Evolutionary conservation across 768 basidiomycete species (phyloP), one percentile per base, ranked within the genome.

Genomic region (Tulasnella sp.): DNA sequence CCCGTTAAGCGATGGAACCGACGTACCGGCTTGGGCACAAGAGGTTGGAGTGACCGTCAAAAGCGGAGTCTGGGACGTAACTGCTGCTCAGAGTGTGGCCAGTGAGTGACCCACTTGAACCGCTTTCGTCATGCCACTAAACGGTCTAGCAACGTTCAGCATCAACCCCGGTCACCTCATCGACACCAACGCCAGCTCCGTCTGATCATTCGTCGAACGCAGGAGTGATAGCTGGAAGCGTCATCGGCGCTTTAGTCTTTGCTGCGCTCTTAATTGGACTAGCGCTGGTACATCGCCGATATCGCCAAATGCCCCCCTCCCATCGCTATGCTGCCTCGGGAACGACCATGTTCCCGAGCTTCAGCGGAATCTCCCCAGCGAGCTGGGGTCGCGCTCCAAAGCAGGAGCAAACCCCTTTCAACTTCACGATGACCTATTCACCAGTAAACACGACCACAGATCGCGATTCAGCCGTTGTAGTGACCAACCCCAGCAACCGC

Each of bases 341-440:
- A 5, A 29, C 61, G 29, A 67, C 26, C 32, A 16, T 67, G 5
- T 67, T 67, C 32, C 61, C 61, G 29, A 35, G 7, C 13, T 16
- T 67, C 29, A 67, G 61, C 35, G 32, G 29, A 29, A 11, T 67
- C 16, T 67, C 32, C 32, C 61, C 61, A 67, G 61, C 61, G 5
- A 67, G 61, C 61, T 67, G 61, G 61, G 61, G 61, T 32, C 61
- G 61, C 29, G 3, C 61, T 35, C 26, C 29, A 67, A 67, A 29
- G 61, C 61, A 67, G 61, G 29, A 35, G 32, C 11, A 29, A 20
- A 35, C 29, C 2, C 61, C 61, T 16, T 67, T 67, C 61, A 35
- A 67, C 61, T 67, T 67, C 18, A 67, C 61, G 29, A 67, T 67
- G 61, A 67, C 61, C 26, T 67, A 67, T 67, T 67, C 61, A 18